Evolutionary conservation across 306 rosid genomes (phyloP).

Genomic region (Cucumis sativus): DNA sequence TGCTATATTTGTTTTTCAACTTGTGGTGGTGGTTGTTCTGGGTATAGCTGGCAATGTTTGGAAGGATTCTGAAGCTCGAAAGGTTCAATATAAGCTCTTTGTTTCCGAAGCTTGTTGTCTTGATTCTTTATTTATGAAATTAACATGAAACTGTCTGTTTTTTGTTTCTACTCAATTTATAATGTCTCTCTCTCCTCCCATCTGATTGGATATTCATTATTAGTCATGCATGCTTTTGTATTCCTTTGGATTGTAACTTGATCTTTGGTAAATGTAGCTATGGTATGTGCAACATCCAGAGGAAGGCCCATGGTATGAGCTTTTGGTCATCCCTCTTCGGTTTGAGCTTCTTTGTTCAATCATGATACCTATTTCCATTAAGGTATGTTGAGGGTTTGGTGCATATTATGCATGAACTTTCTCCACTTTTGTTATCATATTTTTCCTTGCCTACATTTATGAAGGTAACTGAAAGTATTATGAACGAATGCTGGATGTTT

Average conservation of each 20-base stretch:
- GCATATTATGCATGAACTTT: not conserved
- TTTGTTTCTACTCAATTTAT: not conserved
- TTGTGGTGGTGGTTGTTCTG: slow-evolving; percentile 91
- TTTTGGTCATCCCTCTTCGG: slow-evolving; percentile 87
- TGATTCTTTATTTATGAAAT: slow-evolving; percentile 10
- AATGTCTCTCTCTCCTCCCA: not conserved
- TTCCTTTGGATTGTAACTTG: not conserved
- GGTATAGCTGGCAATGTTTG: slow-evolving; percentile 96
- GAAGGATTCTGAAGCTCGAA: slow-evolving; percentile 95
- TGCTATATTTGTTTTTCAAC: slow-evolving; percentile 91
- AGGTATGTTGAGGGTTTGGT: slow-evolving; percentile 40
- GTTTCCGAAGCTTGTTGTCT: not conserved
- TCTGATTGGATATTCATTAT: not conserved
- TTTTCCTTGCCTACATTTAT: not conserved
- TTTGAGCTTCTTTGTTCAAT: slow-evolving; percentile 97
- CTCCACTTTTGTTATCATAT: not conserved
- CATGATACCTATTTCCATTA: slow-evolving; percentile 98
- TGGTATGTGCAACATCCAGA: slow-evolving; percentile 89
- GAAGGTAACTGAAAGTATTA: not conserved
- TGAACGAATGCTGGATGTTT: not conserved
- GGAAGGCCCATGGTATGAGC: slow-evolving; percentile 94
- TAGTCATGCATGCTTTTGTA: not conserved
- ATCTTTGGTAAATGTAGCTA: slow-evolving; percentile 31
- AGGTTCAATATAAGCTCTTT: slow-evolving; percentile 36
- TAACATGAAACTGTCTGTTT: not conserved